Base-by-base conservation (phyloP, 345 rosid genomes). In the Salix brachista region DNA sequence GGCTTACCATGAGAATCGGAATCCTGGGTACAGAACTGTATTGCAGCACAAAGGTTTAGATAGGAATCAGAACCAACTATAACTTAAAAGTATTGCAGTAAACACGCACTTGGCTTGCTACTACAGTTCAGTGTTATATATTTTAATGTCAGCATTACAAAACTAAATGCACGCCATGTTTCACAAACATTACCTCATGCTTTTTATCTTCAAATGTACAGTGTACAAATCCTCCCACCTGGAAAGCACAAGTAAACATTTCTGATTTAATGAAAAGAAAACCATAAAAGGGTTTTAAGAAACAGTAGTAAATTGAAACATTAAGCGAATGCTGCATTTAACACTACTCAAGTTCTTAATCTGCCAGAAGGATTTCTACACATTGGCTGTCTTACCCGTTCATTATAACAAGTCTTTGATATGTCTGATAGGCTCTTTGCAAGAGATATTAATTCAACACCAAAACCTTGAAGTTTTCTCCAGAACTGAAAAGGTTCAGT, bases 371-470 rank as follows among this genome's bases (percentile, higher is more conserved):
- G n/a, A 23, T 41, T 26, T 60, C 71, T 61, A 42, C 54, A 25
- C 11, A 4, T 58, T 39, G 71, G 10, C 19, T 77, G 58, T 64
- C 87, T 78, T 87, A 96, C 98, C 87, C 89, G 91, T 79, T 84
- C 88, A 44, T 75, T 71, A 76, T 67, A 91, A 70, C 86, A 84
- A 39, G 81, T 56, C 79, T 60, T 82, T 79, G 99, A 86, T 65
- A 91, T 56, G 79, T 90, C 93, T 42, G 86, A 77, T 26, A 96
- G 94, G 71, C 88, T 81, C 80, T 85, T 89, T 64, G 97, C 85
- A 62, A 93, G 89, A 75, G 91, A 87, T 66, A 85, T 79, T 84
- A 96, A 85, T 85, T 90, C 92, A 62, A 84, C 81, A 72, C 97
- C 98, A 80, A 92, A 75, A 17, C 67, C 87, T 75, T 90, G 86